Percentiles rank a stretch among this genome's conserved stretches.
Conservation (phyloP, 257 asterid species). For the Nicotiana otophora region DNA sequence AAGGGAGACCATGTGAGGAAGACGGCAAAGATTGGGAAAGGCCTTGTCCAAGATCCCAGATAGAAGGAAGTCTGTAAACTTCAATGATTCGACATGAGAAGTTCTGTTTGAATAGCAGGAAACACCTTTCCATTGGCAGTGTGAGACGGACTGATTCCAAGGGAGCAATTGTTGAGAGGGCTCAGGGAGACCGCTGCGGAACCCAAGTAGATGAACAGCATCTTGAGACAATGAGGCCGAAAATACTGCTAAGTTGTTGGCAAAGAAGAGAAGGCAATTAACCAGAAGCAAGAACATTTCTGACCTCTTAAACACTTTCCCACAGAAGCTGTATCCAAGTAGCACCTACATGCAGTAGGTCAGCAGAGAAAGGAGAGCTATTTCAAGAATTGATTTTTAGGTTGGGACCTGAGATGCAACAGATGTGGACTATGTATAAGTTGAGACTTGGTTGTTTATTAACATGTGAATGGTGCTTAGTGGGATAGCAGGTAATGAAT, state of each 20-base stretch:
- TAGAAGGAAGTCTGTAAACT: background rate
- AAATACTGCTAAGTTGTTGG: conserved; percentile 9
- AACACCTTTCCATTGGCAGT: conserved; percentile 44
- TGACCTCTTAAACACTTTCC: background rate
- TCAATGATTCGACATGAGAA: conserved; percentile 26
- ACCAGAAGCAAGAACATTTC: conserved; percentile 24
- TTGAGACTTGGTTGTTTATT: background rate
- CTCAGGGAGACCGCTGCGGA: conserved; percentile 31
- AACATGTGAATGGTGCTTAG: background rate
- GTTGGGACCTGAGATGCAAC: background rate
- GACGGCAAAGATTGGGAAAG: conserved; percentile 20
- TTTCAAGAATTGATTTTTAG: background rate
- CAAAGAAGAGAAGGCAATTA: conserved; percentile 14
- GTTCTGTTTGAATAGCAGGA: conserved; percentile 26
- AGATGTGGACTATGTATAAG: background rate
- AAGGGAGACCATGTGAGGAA: conserved; percentile 22
- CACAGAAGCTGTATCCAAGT: background rate
- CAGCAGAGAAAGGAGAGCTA: background rate
- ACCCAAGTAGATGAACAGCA: conserved; percentile 31
- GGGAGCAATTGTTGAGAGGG: conserved; percentile 29
- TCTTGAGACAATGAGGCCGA: conserved; percentile 28
- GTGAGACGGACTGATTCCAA: conserved; percentile 34
- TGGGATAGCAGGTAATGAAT: background rate
- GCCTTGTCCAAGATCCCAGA: conserved; percentile 27
- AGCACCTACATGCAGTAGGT: background rate